These are phyloP conservation scores for Eucalyptus regnans DNA, from an alignment of 345 rosid genomes.

Conservation along the genomic window DNA sequence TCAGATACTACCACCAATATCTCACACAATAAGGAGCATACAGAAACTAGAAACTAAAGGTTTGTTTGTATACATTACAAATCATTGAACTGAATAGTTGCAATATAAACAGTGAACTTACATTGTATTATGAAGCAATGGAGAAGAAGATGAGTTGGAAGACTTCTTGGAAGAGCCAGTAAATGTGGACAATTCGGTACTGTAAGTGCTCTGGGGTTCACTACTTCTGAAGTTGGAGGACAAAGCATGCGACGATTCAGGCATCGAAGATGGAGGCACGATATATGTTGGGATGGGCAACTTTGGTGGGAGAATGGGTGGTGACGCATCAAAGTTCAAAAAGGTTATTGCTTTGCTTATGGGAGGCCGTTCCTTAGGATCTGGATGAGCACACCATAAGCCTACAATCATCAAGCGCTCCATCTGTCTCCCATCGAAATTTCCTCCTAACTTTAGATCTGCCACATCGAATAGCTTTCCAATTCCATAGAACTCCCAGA, in stretches of 20 bases:
- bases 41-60: not conserved
- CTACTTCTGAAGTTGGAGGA: not conserved
- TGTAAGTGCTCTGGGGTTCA: not conserved
- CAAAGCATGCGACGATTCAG: not conserved
- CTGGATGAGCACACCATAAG: not conserved
- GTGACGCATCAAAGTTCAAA: not conserved
- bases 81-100: not conserved
- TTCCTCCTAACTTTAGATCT: not conserved
- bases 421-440: rapidly evolving
- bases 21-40: not conserved
- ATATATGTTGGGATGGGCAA: not conserved
- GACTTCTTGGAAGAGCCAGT: not conserved
- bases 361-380: not conserved
- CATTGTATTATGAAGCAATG: not conserved
- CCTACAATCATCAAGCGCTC: not conserved
- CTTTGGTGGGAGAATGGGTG: not conserved
- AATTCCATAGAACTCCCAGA: not conserved
- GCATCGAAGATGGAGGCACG: not conserved
- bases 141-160: not conserved
- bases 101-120: not conserved
- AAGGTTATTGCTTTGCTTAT: not conserved
- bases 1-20: not conserved
- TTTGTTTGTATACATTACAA: not conserved
- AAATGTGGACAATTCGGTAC: not conserved
- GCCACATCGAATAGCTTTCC: not conserved